These are phyloP conservation scores for Peribolospora baueri DNA, from an alignment of 768 basidiomycete genomes.

Conservation along the genomic window DNA sequence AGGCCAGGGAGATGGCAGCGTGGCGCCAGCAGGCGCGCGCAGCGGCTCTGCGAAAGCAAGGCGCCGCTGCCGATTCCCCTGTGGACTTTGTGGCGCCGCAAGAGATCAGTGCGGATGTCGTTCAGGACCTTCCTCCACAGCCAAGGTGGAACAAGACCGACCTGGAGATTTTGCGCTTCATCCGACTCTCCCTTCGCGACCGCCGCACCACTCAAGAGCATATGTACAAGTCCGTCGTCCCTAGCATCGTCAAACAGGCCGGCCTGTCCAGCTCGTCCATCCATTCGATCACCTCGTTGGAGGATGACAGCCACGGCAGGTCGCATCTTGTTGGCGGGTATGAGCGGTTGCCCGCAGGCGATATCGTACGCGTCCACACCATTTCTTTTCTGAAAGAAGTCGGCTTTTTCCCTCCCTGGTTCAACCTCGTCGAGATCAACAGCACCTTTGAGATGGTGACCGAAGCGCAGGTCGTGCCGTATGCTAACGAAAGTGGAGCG, in stretches of 20 bases:
- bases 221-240: background rate
- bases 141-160: too few species aligned
- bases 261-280: background rate
- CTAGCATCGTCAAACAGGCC: constrained; percentile 3
- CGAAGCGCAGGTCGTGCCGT: background rate
- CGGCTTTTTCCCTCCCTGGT: constrained; percentile 60
- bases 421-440: constrained; percentile 29
- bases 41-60: background rate
- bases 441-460: constrained; percentile 1
- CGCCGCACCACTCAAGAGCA: background rate
- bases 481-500: background rate
- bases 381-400: constrained; percentile 35
- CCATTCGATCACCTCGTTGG: background rate
- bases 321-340: background rate
- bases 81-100: too few species aligned
- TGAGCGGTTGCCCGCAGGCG: background rate
- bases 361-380: constrained; percentile 17
- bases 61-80: too few species aligned
- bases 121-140: too few species aligned
- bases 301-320: background rate
- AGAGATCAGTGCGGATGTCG: too few species aligned
- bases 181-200: background rate
- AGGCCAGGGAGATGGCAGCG: constrained; percentile 2
- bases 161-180: too few species aligned
- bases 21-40: constrained; percentile 1